Evolutionary conservation across 768 basidiomycete genomes (phyloP).

Genomic region (Podaxis sp.): DNA sequence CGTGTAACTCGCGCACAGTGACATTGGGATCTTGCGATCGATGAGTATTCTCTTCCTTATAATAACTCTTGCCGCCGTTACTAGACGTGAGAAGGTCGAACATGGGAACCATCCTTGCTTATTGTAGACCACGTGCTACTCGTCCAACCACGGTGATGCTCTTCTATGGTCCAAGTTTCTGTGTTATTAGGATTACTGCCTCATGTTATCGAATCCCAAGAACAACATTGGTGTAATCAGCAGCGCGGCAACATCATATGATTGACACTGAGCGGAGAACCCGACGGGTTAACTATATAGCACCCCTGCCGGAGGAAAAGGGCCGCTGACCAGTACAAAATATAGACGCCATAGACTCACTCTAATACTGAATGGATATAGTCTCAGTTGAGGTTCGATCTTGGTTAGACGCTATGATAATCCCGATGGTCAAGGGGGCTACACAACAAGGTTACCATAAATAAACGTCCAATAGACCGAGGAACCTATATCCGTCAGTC

Average conservation of each 20-base stretch:
- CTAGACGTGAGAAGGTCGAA: not conserved
- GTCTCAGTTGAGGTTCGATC: not conserved
- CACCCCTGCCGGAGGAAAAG: not conserved
- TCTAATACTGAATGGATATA: not conserved
- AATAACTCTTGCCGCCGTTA: not conserved
- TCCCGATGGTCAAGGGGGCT: constrained; percentile 11
- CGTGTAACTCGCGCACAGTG: not conserved
- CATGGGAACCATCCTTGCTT: not conserved
- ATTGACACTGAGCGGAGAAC: constrained; percentile 13
- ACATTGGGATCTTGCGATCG: not conserved
- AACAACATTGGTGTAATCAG: not conserved
- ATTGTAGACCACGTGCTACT: not conserved
- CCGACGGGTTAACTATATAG: not conserved
- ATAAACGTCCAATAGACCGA: not conserved
- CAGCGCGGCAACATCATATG: constrained; percentile 2
- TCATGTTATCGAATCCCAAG: no score
- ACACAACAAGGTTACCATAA: not conserved
- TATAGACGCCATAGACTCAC: not conserved
- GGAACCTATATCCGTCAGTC: constrained; percentile 1
- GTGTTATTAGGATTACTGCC: not conserved
- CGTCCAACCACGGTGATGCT: not conserved
- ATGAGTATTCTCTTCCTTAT: not conserved
- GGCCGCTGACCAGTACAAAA: not conserved
- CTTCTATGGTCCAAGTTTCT: not conserved
- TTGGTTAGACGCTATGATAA: not conserved